phyloP scores from a whole-genome alignment of 805 yeast species.

The Kodamaea kakaduensis region DNA sequence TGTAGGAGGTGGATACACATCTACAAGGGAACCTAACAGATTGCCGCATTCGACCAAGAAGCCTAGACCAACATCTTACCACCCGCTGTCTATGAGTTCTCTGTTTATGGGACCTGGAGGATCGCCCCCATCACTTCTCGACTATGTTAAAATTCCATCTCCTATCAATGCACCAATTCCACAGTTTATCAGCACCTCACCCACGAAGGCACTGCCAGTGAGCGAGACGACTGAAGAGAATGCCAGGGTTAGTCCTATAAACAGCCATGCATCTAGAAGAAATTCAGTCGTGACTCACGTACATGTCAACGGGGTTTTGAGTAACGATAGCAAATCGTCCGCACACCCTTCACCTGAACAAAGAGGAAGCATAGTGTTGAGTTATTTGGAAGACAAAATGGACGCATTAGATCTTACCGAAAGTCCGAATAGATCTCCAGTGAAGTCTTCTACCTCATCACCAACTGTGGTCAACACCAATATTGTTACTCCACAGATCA shows the following conservation, averaged over 20 bases:
- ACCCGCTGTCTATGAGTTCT: slow-evolving; percentile 54
- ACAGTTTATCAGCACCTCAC: slow-evolving; percentile 37
- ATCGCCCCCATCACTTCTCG: slow-evolving; percentile 22
- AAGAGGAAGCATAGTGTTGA: slow-evolving; percentile 24
- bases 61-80: slow-evolving; percentile 83
- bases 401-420: slow-evolving; percentile 35
- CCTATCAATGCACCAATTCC: slow-evolving; percentile 29
- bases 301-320: slow-evolving; percentile 41
- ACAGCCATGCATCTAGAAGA: slow-evolving; percentile 22
- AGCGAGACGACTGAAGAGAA: slow-evolving; percentile 15
- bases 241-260: slow-evolving; percentile 8
- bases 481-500: slow-evolving; percentile 26
- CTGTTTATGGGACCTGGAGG: slow-evolving; percentile 17
- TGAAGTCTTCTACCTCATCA: slow-evolving; percentile 8
- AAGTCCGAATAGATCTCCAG: slow-evolving; percentile 18
- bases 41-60: slow-evolving; percentile 48
- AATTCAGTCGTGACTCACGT: slow-evolving; percentile 41
- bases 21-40: slow-evolving; percentile 24
- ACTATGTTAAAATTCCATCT: slow-evolving; percentile 32
- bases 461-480: slow-evolving; percentile 5
- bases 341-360: slow-evolving; percentile 15
- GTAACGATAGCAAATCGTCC: slow-evolving; percentile 17
- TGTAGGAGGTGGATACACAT: slow-evolving; percentile 3
- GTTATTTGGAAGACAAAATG: slow-evolving; percentile 43
- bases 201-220: slow-evolving; percentile 31